Percentiles rank a stretch among this genome's conserved stretches.
Evolutionary conservation across 202 grass and related monocot species (phyloP).

Genomic region (Brachypodium distachyon): DNA sequence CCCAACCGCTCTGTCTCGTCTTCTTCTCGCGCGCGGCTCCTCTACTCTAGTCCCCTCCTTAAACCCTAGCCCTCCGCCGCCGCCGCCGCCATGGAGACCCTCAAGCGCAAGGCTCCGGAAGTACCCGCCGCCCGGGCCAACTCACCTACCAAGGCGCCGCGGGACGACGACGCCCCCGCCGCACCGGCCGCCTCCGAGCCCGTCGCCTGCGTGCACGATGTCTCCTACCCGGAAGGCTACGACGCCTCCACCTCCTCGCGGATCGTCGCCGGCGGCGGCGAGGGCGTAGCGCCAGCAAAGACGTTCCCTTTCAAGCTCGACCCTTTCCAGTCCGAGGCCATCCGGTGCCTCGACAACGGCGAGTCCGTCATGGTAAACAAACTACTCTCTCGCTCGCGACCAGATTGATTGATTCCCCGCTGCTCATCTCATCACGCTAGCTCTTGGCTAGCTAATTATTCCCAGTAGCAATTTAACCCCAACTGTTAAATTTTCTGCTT

Average conservation of each 20-base stretch:
- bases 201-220: conserved; percentile 74
- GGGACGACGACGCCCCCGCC: neutral
- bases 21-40: neutral
- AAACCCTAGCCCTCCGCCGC: conserved; percentile 38
- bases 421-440: neutral
- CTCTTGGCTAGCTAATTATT: neutral
- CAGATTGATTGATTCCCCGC: neutral
- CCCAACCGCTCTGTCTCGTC: neutral
- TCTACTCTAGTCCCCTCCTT: neutral
- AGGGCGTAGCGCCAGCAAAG: conserved; percentile 46
- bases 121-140: neutral
- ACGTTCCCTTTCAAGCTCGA: conserved; percentile 82
- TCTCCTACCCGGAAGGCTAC: conserved; percentile 69
- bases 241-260: conserved; percentile 16
- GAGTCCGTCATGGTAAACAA: conserved; percentile 75
- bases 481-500: neutral
- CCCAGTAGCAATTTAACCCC: neutral
- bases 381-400: too few relatives aligned
- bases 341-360: conserved; percentile 74
- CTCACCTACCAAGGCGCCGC: conserved; percentile 34
- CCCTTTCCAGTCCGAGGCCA: conserved; percentile 85
- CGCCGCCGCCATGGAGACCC: conserved; percentile 30
- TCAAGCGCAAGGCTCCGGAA: conserved; percentile 60
- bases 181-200: conserved; percentile 15
- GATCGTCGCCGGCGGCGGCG: conserved; percentile 8